These are phyloP conservation scores for Aquilaria agallochum DNA, from an alignment of 441 rosid species.

Conservation along the genomic window DNA sequence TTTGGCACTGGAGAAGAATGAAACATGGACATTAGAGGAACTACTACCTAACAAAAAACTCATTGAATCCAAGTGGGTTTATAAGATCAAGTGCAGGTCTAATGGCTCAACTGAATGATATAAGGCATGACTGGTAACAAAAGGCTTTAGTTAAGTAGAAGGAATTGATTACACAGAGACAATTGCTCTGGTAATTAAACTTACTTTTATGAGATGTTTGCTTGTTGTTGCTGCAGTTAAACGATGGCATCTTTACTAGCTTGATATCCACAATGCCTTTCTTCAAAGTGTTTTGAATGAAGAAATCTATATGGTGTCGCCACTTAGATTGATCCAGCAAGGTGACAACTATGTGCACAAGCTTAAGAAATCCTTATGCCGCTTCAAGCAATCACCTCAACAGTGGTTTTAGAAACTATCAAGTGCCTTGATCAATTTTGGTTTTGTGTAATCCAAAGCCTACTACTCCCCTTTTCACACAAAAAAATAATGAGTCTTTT, in stretches of 20 bases:
- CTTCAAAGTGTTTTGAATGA: background rate
- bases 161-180: background rate
- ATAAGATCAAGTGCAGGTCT: constrained; percentile 5
- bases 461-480: background rate
- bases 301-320: background rate
- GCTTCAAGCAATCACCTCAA: background rate
- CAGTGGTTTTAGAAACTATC: background rate
- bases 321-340: background rate
- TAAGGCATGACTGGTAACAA: constrained; percentile 3
- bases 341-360: background rate
- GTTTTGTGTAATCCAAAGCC: background rate
- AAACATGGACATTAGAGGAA: background rate
- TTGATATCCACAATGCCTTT: background rate
- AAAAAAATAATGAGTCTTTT: background rate
- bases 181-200: background rate
- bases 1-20: constrained; percentile 5
- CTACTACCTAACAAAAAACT: background rate
- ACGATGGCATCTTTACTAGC: background rate
- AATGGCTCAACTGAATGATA: background rate
- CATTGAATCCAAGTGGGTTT: constrained; percentile 7
- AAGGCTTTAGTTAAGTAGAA: constrained; percentile 10
- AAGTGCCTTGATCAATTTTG: background rate
- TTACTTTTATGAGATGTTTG: background rate
- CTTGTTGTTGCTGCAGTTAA: background rate
- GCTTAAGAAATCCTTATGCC: no score